These are phyloP conservation scores for Cercospora zeina DNA, from an alignment of 2,329 filamentous ascomycete species.

Conservation along the genomic window DNA sequence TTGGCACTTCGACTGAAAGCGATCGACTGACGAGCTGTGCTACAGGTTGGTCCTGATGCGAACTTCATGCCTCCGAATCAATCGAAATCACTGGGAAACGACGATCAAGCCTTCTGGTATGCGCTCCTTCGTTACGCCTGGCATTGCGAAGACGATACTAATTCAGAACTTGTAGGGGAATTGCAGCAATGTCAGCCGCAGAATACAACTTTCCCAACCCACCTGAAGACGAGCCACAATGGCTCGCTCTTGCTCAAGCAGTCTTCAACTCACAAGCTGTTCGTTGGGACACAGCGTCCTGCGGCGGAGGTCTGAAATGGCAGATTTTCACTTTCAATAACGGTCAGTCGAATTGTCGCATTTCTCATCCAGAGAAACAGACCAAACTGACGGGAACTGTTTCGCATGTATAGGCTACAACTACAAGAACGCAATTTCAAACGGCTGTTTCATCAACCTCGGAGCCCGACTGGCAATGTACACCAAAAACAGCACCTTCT, in stretches of 20 bases:
- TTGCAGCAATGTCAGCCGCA: conserved; percentile 56
- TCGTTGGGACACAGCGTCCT: conserved; percentile 40
- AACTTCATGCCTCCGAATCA: conserved; percentile 58
- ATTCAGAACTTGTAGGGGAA: conserved; percentile 36
- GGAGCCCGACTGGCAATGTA: conserved; percentile 42
- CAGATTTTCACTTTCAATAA: conserved; percentile 45
- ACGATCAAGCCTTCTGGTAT: conserved; percentile 58
- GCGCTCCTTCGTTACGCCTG: background rate
- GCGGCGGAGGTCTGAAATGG: conserved; percentile 42
- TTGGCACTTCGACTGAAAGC: background rate
- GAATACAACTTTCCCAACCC: conserved; percentile 52
- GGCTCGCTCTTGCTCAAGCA: conserved; percentile 46
- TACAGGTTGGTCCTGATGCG: conserved; percentile 33
- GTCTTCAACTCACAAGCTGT: conserved; percentile 42
- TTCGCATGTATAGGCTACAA: conserved; percentile 45
- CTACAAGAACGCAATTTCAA: conserved; percentile 52
- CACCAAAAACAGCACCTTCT: conserved; percentile 52
- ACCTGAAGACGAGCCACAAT: conserved; percentile 42
- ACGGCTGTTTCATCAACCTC: conserved; percentile 51
- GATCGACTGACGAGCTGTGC: background rate
- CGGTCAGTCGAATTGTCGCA: conserved; percentile 3
- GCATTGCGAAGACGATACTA: background rate
- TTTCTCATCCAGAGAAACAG: too few relatives aligned
- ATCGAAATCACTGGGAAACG: conserved; percentile 49
- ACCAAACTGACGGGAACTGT: too few relatives aligned